Evolutionary conservation across 352 stramenopile genomes (phyloP).

Genomic region (Phytophthora agathidicida): DNA sequence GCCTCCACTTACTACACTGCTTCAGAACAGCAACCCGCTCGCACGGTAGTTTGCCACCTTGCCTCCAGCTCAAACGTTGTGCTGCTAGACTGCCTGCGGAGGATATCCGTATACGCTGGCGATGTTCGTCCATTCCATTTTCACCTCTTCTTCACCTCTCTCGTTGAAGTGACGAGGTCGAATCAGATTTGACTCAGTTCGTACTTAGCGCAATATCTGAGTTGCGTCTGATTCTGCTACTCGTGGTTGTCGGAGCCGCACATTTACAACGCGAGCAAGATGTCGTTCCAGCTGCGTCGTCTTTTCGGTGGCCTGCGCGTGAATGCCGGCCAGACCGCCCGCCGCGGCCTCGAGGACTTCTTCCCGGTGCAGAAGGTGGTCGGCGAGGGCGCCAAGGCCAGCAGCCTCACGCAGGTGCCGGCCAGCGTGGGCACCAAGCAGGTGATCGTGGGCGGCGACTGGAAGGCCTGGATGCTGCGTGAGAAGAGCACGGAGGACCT

Average conservation of each 20-base stretch:
- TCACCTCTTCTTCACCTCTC: no score
- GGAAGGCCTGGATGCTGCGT: constrained; percentile 96
- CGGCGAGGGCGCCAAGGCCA: constrained; percentile 57
- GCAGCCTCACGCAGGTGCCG: constrained; percentile 65
- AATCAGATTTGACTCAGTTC: constrained; percentile 8
- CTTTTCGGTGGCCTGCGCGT: constrained; percentile 69
- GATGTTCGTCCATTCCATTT: no score
- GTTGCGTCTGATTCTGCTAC: no score
- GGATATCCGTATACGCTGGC: no score
- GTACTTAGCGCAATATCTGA: constrained; percentile 11
- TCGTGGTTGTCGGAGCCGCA: constrained; percentile 5
- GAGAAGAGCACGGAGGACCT: constrained; percentile 98
- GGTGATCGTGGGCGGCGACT: constrained; percentile 89
- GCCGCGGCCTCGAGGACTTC: constrained; percentile 76
- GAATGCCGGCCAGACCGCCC: constrained; percentile 37
- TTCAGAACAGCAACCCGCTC: no score
- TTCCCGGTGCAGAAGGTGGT: constrained; percentile 64
- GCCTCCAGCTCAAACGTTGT: no score
- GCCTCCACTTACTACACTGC: no score
- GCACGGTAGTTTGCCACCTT: no score
- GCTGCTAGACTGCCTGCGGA: no score
- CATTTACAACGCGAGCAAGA: constrained; percentile 8
- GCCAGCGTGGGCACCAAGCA: constrained; percentile 60
- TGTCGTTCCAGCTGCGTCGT: constrained; percentile 72
- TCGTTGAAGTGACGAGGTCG: no score